phyloP scores from a whole-genome alignment of 2,329 filamentous ascomycete species.

The Phaeosphaeriaceae sp. region DNA sequence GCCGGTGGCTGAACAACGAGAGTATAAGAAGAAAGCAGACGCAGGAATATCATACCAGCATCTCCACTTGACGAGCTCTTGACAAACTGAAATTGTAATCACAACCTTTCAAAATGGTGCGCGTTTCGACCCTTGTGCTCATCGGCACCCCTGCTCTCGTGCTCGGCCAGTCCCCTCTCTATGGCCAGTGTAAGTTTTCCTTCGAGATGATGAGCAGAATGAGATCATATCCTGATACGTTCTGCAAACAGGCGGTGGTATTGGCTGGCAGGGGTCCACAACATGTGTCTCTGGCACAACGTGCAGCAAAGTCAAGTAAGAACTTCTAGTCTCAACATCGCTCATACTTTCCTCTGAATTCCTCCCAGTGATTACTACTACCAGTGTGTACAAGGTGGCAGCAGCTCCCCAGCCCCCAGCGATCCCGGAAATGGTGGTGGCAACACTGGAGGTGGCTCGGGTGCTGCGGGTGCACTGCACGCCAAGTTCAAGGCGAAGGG shows the following conservation, averaged over 20 bases:
- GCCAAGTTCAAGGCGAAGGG: slow-evolving; percentile 5
- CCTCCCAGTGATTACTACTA: background rate
- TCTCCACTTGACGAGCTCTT: background rate
- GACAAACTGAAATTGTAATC: background rate
- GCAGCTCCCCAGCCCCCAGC: background rate
- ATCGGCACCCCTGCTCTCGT: background rate
- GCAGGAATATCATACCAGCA: background rate
- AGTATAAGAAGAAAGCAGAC: background rate
- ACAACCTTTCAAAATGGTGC: background rate
- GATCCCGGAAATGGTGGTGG: background rate
- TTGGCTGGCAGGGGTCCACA: background rate
- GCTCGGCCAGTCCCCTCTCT: background rate
- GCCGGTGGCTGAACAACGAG: background rate
- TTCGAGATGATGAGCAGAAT: background rate
- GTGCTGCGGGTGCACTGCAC: background rate
- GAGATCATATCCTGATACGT: background rate
- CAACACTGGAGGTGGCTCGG: background rate
- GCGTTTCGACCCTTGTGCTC: slow-evolving; percentile 1
- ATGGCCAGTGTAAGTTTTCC: background rate
- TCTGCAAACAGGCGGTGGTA: background rate
- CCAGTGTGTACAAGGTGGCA: background rate
- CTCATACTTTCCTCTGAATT: background rate
- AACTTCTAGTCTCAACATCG: background rate
- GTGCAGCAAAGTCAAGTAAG: background rate
- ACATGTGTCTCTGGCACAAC: background rate